Base-by-base conservation (phyloP, 257 asterid species). In the Primulina huaijiensis region DNA sequence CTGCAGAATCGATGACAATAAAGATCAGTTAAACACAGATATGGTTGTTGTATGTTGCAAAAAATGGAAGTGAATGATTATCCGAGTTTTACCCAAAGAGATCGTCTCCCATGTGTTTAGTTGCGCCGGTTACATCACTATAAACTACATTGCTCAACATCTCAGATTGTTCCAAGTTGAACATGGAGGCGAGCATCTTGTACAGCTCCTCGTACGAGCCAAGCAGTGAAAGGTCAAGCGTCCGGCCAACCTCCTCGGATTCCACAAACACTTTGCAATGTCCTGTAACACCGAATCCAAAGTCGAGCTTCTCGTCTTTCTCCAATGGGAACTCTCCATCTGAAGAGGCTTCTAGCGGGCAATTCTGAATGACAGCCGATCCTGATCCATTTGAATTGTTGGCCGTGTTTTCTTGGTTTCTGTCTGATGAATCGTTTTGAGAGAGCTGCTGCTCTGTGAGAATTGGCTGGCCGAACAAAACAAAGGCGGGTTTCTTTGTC, bases 181-280 rank as follows among this genome's bases (percentile, higher is more conserved):
- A 87, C 87, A 83, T 81, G 64, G 43, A 74, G 2, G 77, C 82
- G 64, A 87, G 40, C 63, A 79, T 87, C 74, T 60, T 62, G 74
- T 85, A 81, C 33, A 87, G 78, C 65, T 83, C 93, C 19, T 87
- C 86, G 8, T 83, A 87, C 0, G 87, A 87, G 58, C 78, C 64
- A 4, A 89, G 72, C 74, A 65, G 67, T 1, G 84, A 63, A 27
- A 85, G 72, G 74, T 87, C 82, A 6, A 89, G 81, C 1, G 82
- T 85, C 74, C 85, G 84, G 6, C 93, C 88, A 46, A 89, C 81
- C 74, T 85, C 87, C 74, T 83, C 89, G 0, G 87, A 87, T 12
- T 87, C 92, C 84, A 87, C 69, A 34, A 85, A 87, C 60, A 85
- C 90, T 80, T 89, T 84, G 63, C 95, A 87, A 2, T 82, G 89